Conservation (phyloP, 2,329 filamentous ascomycete genomes). For the Penicillium sp. region DNA sequence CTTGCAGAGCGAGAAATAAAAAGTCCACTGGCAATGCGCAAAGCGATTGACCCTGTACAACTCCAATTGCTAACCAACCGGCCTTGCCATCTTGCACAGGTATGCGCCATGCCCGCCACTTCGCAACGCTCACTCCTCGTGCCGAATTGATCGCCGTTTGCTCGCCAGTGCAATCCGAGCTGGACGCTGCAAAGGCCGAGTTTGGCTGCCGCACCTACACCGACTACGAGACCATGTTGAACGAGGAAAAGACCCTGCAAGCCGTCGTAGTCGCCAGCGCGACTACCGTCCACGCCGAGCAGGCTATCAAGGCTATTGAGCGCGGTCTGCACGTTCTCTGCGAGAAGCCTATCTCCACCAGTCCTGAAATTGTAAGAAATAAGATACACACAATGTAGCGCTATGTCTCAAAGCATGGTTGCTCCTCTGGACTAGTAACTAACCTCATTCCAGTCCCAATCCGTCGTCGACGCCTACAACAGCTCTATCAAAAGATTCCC, state of each 20-base stretch:
- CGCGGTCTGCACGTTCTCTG: conserved; percentile 57
- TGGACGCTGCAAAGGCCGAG: conserved; percentile 51
- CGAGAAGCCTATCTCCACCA: conserved; percentile 46
- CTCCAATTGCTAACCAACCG: not conserved
- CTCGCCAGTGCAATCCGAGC: conserved; percentile 46
- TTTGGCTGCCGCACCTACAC: conserved; percentile 53
- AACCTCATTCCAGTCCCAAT: conserved; percentile 50
- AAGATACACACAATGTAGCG: not conserved
- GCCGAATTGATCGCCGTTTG: conserved; percentile 52
- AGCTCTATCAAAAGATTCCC: conserved; percentile 55
- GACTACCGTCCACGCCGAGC: conserved; percentile 58
- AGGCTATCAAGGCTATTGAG: conserved; percentile 58
- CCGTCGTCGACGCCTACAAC: conserved; percentile 55
- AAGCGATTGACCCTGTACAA: not conserved
- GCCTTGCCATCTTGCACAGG: conserved; percentile 22
- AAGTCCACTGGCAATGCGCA: not conserved
- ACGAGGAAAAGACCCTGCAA: conserved; percentile 51
- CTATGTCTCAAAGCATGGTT: too few species aligned
- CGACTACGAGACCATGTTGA: conserved; percentile 57
- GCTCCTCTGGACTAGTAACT: not conserved
- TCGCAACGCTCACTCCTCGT: conserved; percentile 48
- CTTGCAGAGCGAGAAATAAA: not conserved
- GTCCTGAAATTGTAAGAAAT: conserved; percentile 15
- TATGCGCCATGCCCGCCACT: conserved; percentile 50
- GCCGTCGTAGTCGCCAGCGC: conserved; percentile 57